Evolutionary conservation across 805 yeast species (phyloP).

Genomic region (Torulaspora delbrueckii): DNA sequence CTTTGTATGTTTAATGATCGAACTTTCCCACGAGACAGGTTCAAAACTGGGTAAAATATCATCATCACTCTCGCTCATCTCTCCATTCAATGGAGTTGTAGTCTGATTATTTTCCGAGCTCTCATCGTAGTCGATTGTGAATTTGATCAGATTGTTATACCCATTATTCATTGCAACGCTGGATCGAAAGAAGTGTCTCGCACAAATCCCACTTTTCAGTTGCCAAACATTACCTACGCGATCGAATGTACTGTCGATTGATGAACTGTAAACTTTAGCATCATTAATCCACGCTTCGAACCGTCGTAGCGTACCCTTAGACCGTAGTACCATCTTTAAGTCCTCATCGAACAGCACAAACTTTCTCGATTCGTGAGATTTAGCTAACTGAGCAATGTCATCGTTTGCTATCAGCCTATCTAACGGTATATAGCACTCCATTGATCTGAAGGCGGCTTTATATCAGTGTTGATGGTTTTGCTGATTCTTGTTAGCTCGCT

Average conservation of each 20-base stretch:
- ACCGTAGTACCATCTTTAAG: constrained; percentile 15
- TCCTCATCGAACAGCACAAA: constrained; percentile 33
- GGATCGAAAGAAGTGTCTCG: constrained; percentile 24
- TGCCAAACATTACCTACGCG: constrained; percentile 11
- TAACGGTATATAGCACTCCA: constrained; percentile 27
- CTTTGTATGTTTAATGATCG: background rate
- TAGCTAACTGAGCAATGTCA: constrained; percentile 8
- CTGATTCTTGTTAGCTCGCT: background rate
- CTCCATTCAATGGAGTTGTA: background rate
- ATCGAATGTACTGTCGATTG: constrained; percentile 7
- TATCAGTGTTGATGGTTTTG: background rate
- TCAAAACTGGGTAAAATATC: constrained; percentile 27
- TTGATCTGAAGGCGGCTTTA: background rate
- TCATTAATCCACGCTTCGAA: constrained; percentile 31
- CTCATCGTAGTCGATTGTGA: constrained; percentile 13
- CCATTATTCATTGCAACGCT: constrained; percentile 35
- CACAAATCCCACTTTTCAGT: constrained; percentile 18
- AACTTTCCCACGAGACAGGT: constrained; percentile 21
- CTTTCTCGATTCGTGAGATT: constrained; percentile 19
- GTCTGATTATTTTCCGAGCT: background rate
- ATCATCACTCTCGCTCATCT: constrained; percentile 8
- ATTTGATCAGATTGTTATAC: constrained; percentile 26
- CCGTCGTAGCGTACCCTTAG: constrained; percentile 4
- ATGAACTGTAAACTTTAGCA: constrained; percentile 20
- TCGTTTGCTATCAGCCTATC: constrained; percentile 6